phyloP scores from a whole-genome alignment of 345 rosid species.

The Conringia planisiliqua region DNA sequence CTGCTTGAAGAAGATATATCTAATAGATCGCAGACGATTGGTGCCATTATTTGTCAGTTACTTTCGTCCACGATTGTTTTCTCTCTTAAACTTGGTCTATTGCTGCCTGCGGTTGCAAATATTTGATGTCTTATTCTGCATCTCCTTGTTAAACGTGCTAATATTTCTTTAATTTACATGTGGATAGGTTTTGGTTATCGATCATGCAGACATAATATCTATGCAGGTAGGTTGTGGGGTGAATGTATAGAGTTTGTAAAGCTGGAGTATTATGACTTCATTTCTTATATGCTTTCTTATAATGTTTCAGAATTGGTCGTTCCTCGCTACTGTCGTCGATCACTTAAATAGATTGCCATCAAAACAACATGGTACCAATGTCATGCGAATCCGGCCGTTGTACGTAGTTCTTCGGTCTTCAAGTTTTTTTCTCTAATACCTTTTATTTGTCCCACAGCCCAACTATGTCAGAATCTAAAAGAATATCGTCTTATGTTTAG shows the following conservation, averaged over 20 bases:
- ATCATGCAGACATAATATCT: slow-evolving; percentile 89
- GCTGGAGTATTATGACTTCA: background rate
- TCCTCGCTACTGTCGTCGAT: slow-evolving; percentile 56
- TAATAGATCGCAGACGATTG: slow-evolving; percentile 8
- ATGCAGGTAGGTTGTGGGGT: slow-evolving; percentile 65
- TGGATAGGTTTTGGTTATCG: slow-evolving; percentile 79
- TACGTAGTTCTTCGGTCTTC: slow-evolving; percentile 28
- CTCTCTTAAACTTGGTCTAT: slow-evolving; percentile 1
- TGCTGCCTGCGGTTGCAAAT: background rate
- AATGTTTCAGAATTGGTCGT: slow-evolving; percentile 73
- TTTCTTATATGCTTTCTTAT: slow-evolving; percentile 17
- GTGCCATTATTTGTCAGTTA: background rate
- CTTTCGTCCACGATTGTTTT: background rate
- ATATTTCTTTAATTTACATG: background rate
- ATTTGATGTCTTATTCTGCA: background rate
- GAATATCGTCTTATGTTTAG: slow-evolving; percentile 37
- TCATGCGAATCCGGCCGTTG: slow-evolving; percentile 88
- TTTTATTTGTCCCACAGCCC: background rate
- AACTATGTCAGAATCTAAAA: background rate
- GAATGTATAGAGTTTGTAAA: slow-evolving; percentile 16
- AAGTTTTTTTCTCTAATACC: background rate
- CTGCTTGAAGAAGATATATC: slow-evolving; percentile 5
- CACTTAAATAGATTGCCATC: slow-evolving; percentile 65
- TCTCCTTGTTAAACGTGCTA: slow-evolving; percentile 11
- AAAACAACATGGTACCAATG: slow-evolving; percentile 78